Evolutionary conservation across 495 filamentous ascomycete species (phyloP), one percentile per base, ranked within the genome.

Genomic region (Echria macrotheca): DNA sequence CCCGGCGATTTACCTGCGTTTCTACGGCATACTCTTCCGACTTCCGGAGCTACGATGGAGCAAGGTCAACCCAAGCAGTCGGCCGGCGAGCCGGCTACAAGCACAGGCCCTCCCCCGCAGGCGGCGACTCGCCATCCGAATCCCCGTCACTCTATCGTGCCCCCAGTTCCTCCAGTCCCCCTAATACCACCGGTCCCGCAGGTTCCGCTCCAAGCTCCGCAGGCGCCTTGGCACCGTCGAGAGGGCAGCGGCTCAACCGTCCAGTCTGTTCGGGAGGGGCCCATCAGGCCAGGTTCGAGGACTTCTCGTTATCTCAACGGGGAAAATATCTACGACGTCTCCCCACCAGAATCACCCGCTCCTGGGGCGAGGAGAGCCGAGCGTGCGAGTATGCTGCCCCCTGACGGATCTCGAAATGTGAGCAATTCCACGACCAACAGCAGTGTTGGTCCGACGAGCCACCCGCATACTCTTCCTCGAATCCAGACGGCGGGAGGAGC

Each of bases 261-360:
- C 7, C 51, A 32, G 6, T 33, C 53, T 2, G 17, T 21, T 9
- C 32, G 35, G 5, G 42, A 45, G 5, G 41, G 47, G 5, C n/a
- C 8, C 8, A 14, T 28, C 12, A 44, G 61, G 8, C 59, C 61
- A n/a, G 5, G 39, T 12, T 59, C 59, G 1, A 57, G 57, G 8
- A 38, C 35, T 19, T 63, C 64, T 14, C 48, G 57, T 1, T 60
- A 60, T 54, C 43, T 57, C 4, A 56, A 55, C 2, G 61, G 52
- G 14, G 73, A 73, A 9, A 74, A 78, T 37, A 67, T 80, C 1
- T 80, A 80, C 49, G 73, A 77, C 52, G 74, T 78, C 10, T 77
- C 76, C n/a, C 76, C 76, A 1, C 71, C 73, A 3, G 70, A 68
- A n/a, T 71, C 76, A 5, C 74, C 70, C 15, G 14, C 52, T 2